phyloP scores from a whole-genome alignment of 2,329 filamentous ascomycete genomes.

The Lachnellula suecica region DNA sequence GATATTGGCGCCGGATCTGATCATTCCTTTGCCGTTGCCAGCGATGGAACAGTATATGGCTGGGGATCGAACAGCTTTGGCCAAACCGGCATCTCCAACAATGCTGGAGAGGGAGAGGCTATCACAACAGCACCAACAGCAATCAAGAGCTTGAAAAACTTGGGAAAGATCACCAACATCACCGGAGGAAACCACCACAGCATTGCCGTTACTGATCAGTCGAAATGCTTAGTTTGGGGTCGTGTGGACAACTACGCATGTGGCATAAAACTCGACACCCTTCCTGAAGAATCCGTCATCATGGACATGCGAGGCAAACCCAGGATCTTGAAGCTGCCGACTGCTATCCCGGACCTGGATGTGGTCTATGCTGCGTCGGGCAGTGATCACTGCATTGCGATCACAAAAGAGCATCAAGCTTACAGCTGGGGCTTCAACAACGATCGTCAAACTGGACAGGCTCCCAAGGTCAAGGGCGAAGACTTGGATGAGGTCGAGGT shows the following conservation, averaged over 20 bases:
- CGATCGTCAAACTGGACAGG: constrained; percentile 78
- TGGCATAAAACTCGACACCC: constrained; percentile 55
- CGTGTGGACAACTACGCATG: constrained; percentile 53
- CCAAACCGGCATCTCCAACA: constrained; percentile 68
- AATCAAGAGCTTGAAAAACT: constrained; percentile 62
- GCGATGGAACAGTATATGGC: constrained; percentile 68
- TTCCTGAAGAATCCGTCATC: constrained; percentile 60
- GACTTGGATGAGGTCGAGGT: neutral
- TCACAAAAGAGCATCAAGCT: constrained; percentile 58
- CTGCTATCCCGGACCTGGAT: constrained; percentile 51
- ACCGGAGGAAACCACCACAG: constrained; percentile 78
- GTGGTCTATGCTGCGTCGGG: constrained; percentile 62
- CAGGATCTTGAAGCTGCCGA: constrained; percentile 71
- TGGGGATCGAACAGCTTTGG: constrained; percentile 91
- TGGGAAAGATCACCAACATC: constrained; percentile 61
- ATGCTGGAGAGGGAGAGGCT: constrained; percentile 63
- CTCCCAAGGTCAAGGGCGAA: neutral
- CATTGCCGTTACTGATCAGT: constrained; percentile 56
- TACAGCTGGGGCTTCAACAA: constrained; percentile 80
- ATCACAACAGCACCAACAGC: constrained; percentile 69
- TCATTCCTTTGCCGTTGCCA: constrained; percentile 75
- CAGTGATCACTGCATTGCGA: constrained; percentile 71
- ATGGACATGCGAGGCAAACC: constrained; percentile 63
- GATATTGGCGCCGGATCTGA: constrained; percentile 64
- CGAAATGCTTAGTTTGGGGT: constrained; percentile 60